Percentiles rank a stretch among this genome's conserved stretches.
These are phyloP conservation scores for Remersonia thermophila DNA, from an alignment of 2,329 filamentous ascomycete species.

Conservation along the genomic window DNA sequence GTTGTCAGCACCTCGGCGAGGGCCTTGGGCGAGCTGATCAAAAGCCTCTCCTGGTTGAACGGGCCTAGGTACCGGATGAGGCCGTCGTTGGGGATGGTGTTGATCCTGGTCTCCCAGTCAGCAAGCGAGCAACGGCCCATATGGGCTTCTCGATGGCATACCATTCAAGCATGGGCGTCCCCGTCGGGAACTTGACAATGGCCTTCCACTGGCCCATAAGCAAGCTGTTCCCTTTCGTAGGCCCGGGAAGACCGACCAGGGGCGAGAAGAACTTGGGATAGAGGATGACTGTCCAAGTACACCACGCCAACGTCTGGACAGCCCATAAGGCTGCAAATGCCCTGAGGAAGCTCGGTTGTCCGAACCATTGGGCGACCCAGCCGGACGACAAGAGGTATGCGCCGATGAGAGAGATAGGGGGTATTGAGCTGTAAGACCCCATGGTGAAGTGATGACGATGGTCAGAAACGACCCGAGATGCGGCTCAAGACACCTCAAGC, in stretches of 20 bases:
- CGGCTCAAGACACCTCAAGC: no score
- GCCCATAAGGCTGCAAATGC: conserved; percentile 27
- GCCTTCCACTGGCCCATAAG: conserved; percentile 35
- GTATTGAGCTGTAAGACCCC: conserved; percentile 17
- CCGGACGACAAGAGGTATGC: conserved; percentile 23
- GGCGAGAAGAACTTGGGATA: conserved; percentile 40
- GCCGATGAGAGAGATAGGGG: conserved; percentile 19
- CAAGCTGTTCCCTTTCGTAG: conserved; percentile 28
- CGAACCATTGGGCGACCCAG: conserved; percentile 21
- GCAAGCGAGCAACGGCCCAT: background rate
- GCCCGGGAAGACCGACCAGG: conserved; percentile 35
- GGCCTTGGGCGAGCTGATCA: conserved; percentile 49
- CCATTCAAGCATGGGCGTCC: conserved; percentile 37
- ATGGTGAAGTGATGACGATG: conserved; percentile 14
- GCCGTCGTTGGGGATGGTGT: conserved; percentile 52
- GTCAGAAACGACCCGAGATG: background rate
- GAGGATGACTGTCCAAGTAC: conserved; percentile 31
- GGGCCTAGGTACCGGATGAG: conserved; percentile 53
- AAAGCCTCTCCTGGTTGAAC: conserved; percentile 50
- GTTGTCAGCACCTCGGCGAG: conserved; percentile 58
- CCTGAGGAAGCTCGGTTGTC: conserved; percentile 18
- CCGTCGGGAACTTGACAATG: conserved; percentile 29
- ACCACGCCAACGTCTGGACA: conserved; percentile 24
- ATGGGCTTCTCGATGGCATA: conserved; percentile 21
- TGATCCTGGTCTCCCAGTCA: conserved; percentile 41